phyloP scores from a whole-genome alignment of 2,329 filamentous ascomycete genomes.

The Epichloe bromicola region DNA sequence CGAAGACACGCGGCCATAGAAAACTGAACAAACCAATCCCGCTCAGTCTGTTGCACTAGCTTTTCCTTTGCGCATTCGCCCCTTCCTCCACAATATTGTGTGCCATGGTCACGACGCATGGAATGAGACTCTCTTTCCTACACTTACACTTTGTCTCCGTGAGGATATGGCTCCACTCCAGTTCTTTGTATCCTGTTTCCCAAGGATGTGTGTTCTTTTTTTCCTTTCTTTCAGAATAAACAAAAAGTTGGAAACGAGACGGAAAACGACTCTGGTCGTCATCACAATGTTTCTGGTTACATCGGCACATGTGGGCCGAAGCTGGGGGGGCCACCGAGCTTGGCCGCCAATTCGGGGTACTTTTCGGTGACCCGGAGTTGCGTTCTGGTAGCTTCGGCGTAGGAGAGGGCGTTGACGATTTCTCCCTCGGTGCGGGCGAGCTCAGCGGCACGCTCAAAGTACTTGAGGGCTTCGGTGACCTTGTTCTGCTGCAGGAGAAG shows the following conservation, averaged over 20 bases:
- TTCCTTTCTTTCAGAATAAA: neutral
- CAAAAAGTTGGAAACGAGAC: neutral
- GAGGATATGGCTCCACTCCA: neutral
- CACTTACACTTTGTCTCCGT: neutral
- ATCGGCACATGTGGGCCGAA: slow-evolving; percentile 22
- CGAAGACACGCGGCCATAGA: too few relatives aligned
- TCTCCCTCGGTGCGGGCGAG: slow-evolving; percentile 89
- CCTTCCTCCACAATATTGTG: too few relatives aligned
- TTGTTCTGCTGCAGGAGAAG: slow-evolving; percentile 95
- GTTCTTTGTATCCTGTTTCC: neutral
- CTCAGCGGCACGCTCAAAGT: slow-evolving; percentile 94
- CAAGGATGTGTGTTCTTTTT: neutral
- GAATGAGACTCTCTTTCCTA: neutral
- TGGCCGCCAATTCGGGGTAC: slow-evolving; percentile 66
- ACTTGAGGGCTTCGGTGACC: slow-evolving; percentile 85
- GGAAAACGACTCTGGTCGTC: neutral
- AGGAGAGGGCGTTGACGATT: slow-evolving; percentile 90
- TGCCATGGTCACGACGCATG: neutral
- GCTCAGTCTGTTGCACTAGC: too few relatives aligned
- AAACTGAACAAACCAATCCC: too few relatives aligned
- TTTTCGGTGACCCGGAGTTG: slow-evolving; percentile 87
- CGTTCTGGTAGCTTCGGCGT: slow-evolving; percentile 91
- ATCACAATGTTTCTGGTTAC: slow-evolving; percentile 9
- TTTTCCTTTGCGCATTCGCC: too few relatives aligned
- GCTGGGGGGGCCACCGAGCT: slow-evolving; percentile 35